Evolutionary conservation across 305 asterid species (phyloP).

Genomic region (Solanum hybrid): DNA sequence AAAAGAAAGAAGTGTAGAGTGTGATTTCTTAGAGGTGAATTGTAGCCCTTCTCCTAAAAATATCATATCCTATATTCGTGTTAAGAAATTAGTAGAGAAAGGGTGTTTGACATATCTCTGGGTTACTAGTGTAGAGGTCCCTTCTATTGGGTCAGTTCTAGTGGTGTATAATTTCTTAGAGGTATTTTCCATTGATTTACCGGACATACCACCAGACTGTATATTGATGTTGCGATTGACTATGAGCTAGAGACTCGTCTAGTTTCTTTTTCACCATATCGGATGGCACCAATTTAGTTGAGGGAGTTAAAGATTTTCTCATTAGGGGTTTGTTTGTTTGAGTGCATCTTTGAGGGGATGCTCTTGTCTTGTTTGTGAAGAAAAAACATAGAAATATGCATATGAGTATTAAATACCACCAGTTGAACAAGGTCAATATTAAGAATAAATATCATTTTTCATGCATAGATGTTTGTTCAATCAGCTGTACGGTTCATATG

Average conservation of each 20-base stretch:
- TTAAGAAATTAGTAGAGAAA: background rate
- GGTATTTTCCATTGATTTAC: background rate
- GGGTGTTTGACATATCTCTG: background rate
- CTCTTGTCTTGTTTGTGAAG: background rate
- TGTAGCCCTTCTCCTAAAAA: background rate
- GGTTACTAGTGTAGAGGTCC: background rate
- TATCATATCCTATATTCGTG: background rate
- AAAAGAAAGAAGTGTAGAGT: background rate
- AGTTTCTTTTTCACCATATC: no score
- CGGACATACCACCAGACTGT: background rate
- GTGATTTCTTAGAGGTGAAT: background rate
- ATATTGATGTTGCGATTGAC: background rate
- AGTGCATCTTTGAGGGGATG: background rate
- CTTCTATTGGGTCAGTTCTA: background rate
- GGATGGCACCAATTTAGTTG: background rate
- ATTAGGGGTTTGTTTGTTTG: background rate
- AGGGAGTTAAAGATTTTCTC: background rate
- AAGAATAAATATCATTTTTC: background rate
- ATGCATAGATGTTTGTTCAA: background rate
- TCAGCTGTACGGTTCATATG: background rate
- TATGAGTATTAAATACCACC: background rate
- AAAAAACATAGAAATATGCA: background rate
- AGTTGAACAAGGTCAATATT: background rate
- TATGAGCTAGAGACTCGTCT: background rate
- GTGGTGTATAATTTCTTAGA: background rate